Evolutionary conservation across 2,329 filamentous ascomycete species (phyloP).

Genomic region (Aspergillus texensis): DNA sequence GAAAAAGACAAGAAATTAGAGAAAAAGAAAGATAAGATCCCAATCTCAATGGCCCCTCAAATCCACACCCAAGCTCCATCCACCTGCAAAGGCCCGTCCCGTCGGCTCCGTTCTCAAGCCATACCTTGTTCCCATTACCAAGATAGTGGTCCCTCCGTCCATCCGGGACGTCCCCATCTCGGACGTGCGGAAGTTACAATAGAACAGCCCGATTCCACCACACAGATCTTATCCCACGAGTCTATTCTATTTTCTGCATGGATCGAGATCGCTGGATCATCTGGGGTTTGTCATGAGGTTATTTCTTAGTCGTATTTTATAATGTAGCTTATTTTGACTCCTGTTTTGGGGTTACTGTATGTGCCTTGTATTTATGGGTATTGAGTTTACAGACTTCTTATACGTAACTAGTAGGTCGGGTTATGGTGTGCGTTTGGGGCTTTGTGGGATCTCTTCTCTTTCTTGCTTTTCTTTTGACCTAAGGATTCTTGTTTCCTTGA

Average conservation of each 20-base stretch:
- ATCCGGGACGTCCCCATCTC: slow-evolving; percentile 15
- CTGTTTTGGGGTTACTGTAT: slow-evolving; percentile 11
- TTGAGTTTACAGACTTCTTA: not conserved
- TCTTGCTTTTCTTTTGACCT: not conserved
- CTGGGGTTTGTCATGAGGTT: slow-evolving; percentile 9
- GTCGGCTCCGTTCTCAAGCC: not conserved
- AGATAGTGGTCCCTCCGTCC: slow-evolving; percentile 6
- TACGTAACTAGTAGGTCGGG: not conserved
- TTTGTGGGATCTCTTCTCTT: not conserved
- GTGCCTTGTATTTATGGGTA: slow-evolving; percentile 4
- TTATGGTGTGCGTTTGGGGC: too few species aligned
- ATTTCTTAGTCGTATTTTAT: slow-evolving; percentile 8
- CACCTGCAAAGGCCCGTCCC: slow-evolving; percentile 14
- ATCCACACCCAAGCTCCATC: not conserved
- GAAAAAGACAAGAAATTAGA: not conserved
- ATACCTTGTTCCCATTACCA: not conserved
- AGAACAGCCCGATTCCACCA: not conserved
- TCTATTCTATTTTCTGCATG: slow-evolving; percentile 6
- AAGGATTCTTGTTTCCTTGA: not conserved
- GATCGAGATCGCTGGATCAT: slow-evolving; percentile 10
- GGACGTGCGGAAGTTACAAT: slow-evolving; percentile 25
- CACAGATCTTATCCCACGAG: slow-evolving; percentile 8
- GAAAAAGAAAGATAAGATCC: not conserved
- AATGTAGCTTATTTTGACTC: slow-evolving; percentile 23
- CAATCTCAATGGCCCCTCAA: not conserved